Conservation (phyloP, 2,329 filamentous ascomycete genomes). For the Claviceps sorghi region DNA sequence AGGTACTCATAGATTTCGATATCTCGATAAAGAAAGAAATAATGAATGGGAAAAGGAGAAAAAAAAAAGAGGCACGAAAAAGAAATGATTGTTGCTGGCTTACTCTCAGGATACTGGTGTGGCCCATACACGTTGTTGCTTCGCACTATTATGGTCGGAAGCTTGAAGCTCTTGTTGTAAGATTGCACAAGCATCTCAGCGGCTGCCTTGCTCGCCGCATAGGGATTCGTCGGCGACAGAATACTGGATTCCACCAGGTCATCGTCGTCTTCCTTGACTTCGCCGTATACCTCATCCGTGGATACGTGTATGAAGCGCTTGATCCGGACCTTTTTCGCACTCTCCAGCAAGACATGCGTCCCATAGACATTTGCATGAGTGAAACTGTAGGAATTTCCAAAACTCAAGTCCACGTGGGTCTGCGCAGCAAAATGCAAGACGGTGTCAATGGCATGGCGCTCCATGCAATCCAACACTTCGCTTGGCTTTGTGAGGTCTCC, state of each 20-base stretch:
- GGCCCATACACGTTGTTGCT: constrained; percentile 80
- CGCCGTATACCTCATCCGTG: constrained; percentile 76
- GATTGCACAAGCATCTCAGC: constrained; percentile 78
- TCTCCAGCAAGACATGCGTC: constrained; percentile 70
- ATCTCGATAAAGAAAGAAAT: no score
- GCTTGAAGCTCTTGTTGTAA: constrained; percentile 71
- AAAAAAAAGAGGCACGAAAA: no score
- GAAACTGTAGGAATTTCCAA: constrained; percentile 70
- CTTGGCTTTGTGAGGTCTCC: constrained; percentile 61
- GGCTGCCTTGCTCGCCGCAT: constrained; percentile 66
- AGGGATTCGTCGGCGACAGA: constrained; percentile 67
- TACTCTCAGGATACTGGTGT: constrained; percentile 72
- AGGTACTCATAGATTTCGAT: no score
- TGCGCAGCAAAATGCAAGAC: constrained; percentile 78
- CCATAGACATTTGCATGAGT: constrained; percentile 72
- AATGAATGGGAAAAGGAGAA: neutral
- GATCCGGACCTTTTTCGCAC: constrained; percentile 56
- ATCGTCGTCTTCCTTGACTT: constrained; percentile 57
- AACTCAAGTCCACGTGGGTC: constrained; percentile 70
- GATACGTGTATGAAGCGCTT: constrained; percentile 68
- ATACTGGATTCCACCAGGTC: constrained; percentile 61
- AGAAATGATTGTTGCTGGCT: constrained; percentile 15
- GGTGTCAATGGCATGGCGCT: constrained; percentile 60
- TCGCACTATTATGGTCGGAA: constrained; percentile 65
- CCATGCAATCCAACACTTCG: constrained; percentile 56